phyloP scores from a whole-genome alignment of 2,329 filamentous ascomycete genomes.

The Penicillium corylophilum region DNA sequence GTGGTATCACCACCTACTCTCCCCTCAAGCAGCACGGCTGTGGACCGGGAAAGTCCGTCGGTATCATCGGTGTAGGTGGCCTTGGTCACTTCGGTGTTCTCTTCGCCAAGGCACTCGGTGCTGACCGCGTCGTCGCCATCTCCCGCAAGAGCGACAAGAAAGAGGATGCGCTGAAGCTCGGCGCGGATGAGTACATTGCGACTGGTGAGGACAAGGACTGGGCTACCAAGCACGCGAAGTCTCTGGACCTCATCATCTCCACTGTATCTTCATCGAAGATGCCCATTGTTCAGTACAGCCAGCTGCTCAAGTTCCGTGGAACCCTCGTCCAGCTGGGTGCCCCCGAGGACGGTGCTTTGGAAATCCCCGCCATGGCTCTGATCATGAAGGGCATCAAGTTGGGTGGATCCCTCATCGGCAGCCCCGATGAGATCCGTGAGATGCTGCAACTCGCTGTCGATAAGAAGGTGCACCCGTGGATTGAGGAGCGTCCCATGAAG shows the following conservation, averaged over 20 bases:
- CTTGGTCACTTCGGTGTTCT: slow-evolving; percentile 70
- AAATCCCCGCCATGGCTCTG: slow-evolving; percentile 57
- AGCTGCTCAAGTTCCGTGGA: slow-evolving; percentile 18
- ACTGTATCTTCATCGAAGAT: slow-evolving; percentile 55
- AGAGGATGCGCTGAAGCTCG: slow-evolving; percentile 54
- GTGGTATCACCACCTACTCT: slow-evolving; percentile 69
- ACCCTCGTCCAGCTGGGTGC: slow-evolving; percentile 62
- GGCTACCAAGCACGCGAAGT: slow-evolving; percentile 47
- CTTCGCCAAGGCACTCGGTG: slow-evolving; percentile 67
- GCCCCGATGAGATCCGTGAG: slow-evolving; percentile 41
- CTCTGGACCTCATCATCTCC: slow-evolving; percentile 56
- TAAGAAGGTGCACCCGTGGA: slow-evolving; percentile 42
- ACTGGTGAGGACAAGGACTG: slow-evolving; percentile 56
- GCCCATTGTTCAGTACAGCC: slow-evolving; percentile 18
- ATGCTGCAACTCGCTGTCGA: slow-evolving; percentile 45
- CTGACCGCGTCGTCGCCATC: slow-evolving; percentile 57
- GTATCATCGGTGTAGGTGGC: slow-evolving; percentile 69
- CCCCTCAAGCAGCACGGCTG: slow-evolving; percentile 65
- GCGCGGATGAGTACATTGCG: slow-evolving; percentile 56
- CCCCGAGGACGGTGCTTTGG: slow-evolving; percentile 58
- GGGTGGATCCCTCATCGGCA: slow-evolving; percentile 46
- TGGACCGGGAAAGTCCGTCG: slow-evolving; percentile 69
- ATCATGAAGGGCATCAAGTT: slow-evolving; percentile 53
- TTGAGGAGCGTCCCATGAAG: slow-evolving; percentile 41
- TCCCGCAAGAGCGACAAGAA: slow-evolving; percentile 52